Conservation (phyloP, 169 alveolate genomes). For the Cryptosporidium sp. region DNA sequence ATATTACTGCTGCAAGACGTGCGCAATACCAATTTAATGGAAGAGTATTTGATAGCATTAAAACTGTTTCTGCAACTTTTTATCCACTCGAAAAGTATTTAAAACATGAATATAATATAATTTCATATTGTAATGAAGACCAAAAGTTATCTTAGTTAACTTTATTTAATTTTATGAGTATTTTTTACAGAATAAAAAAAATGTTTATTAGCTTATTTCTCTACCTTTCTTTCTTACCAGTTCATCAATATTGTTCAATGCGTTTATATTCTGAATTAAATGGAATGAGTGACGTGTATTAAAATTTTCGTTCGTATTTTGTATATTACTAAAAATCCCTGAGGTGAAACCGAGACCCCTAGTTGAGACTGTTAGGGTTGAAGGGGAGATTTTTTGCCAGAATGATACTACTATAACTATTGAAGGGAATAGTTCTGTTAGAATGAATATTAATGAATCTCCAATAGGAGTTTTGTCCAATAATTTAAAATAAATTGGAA, state of each 20-base stretch:
- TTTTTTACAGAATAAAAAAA: neutral
- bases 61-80: conserved; percentile 59
- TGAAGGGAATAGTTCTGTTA: conserved; percentile 62
- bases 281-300: neutral
- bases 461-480: conserved; percentile 61
- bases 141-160: neutral
- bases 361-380: conserved; percentile 14
- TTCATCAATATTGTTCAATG: conserved; percentile 11
- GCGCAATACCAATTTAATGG: conserved; percentile 73
- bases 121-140: conserved; percentile 1
- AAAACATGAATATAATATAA: conserved; percentile 43
- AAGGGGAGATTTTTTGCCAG: conserved; percentile 59
- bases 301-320: conserved; percentile 12
- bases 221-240: neutral
- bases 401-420: conserved; percentile 48
- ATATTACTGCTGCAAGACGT: conserved; percentile 70
- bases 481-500: conserved; percentile 7
- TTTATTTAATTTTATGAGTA: neutral
- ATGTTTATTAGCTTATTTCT: neutral
- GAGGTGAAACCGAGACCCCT: conserved; percentile 65
- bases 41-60: conserved; percentile 51
- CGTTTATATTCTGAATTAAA: conserved; percentile 22
- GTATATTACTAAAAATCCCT: neutral
- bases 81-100: conserved; percentile 63
- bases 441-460: conserved; percentile 29